Base-by-base conservation (phyloP, 768 basidiomycete species). In the Leccinum fibrillosum region DNA sequence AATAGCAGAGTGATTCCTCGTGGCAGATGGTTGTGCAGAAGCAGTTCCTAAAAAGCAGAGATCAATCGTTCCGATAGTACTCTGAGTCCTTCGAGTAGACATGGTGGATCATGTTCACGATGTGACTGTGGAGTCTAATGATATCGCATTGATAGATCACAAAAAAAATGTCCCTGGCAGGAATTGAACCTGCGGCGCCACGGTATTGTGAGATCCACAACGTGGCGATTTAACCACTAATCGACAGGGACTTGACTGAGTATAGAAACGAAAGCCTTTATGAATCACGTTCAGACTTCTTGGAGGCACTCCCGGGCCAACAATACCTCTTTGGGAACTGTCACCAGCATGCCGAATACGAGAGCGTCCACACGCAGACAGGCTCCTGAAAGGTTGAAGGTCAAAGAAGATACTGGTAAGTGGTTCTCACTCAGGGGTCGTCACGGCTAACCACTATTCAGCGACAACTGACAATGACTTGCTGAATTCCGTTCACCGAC, bases 1-100 rank as follows among this genome's bases (percentile, higher is more conserved):
- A 8, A 86, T 80, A 4, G 90, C 76, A 35, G 90, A 92, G 65
- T 91, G 90, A 64, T 88, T 90, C 54, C 90, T 79, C 0, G 90
- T 90, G 2, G 82, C 79, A 4, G 90, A 91, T 3, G 90, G 90
- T 62, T 88, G 85, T 3, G 90, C 89, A 19, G 90, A 91, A 15
- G 89, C 88, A 1, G 89, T 92, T 21, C 90, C 90, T 23, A 92
- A 78, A 68, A 92, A 92, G 7, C 86, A 90, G 47, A 92, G 70
- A 51, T 80, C 82, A 2, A 90, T 55, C 0, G 79, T 53, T 21
- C 70, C 71, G 26, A 74, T 34, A 12, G 32, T 34, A 12, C 32
- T 34, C 12, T 34, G 32, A 34, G 32, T 56, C 39, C 32, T 65
- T 47, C 66, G 72, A 3, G 49, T 7, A 47, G 56, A 23, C 68